A percentile compares a stretch with the other conserved stretches of the same genome.
These are phyloP conservation scores for Ciborinia camelliae DNA, from an alignment of 2,329 filamentous ascomycete genomes.

Conservation along the genomic window DNA sequence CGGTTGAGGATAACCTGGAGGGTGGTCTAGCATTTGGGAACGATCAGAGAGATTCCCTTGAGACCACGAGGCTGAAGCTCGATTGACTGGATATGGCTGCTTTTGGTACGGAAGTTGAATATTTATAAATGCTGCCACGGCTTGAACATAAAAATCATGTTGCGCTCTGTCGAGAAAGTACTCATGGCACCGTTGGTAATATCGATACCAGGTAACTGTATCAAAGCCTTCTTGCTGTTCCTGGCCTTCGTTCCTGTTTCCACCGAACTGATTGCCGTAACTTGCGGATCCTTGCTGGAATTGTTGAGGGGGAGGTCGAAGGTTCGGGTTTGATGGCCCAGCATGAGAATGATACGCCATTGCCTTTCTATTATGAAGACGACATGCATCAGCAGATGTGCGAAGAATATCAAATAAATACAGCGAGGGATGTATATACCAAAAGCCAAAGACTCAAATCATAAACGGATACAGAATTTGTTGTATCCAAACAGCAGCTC, in stretches of 20 bases:
- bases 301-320: constrained; percentile 10
- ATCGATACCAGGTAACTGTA: constrained; percentile 89
- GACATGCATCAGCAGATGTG: constrained; percentile 8
- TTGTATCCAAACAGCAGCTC: neutral
- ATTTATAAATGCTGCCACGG: constrained; percentile 85
- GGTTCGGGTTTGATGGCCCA: constrained; percentile 16
- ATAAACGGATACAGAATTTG: neutral
- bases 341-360: constrained; percentile 21
- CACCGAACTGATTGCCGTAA: neutral
- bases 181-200: constrained; percentile 82
- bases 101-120: constrained; percentile 87
- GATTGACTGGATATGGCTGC: constrained; percentile 42
- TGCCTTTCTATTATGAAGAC: constrained; percentile 11
- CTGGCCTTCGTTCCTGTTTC: neutral
- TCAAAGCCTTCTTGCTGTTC: constrained; percentile 50
- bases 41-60: constrained; percentile 37
- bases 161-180: constrained; percentile 94
- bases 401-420: neutral
- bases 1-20: constrained; percentile 27
- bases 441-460: neutral
- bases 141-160: constrained; percentile 76
- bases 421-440: constrained; percentile 1
- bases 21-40: constrained; percentile 29
- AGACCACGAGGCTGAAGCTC: constrained; percentile 41
- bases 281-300: neutral